These are phyloP conservation scores for Trichoderma asperellum DNA, from an alignment of 2,329 filamentous ascomycete genomes.

Conservation along the genomic window DNA sequence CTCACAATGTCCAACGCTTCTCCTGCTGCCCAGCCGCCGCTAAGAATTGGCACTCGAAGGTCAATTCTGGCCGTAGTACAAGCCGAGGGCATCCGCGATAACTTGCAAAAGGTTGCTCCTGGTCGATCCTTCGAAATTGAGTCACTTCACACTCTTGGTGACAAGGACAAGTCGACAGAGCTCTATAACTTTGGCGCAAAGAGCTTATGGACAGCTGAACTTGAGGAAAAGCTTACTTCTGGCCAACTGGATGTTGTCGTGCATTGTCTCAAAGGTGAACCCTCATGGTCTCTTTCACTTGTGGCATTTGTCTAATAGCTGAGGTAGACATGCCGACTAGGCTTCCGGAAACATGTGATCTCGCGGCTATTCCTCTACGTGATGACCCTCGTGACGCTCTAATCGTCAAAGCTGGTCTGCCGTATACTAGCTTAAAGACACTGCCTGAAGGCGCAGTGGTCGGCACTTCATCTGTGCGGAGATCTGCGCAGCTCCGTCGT, in stretches of 20 bases:
- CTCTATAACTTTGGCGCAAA: constrained; percentile 27
- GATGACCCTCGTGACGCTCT: constrained; percentile 26
- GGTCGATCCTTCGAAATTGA: constrained; percentile 14
- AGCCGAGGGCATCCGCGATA: constrained; percentile 19
- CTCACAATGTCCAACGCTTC: not conserved
- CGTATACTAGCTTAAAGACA: constrained; percentile 3
- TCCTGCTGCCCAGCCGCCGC: not conserved
- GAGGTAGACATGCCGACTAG: constrained; percentile 22
- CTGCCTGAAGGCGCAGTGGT: constrained; percentile 20
- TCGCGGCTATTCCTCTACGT: constrained; percentile 21
- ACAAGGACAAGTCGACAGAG: constrained; percentile 14
- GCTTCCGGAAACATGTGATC: constrained; percentile 19
- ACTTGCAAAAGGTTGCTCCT: constrained; percentile 4
- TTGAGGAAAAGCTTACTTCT: constrained; percentile 18
- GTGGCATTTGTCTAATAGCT: not conserved
- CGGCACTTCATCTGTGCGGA: constrained; percentile 23
- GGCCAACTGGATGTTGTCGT: constrained; percentile 23
- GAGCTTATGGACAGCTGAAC: constrained; percentile 21
- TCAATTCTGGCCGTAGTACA: constrained; percentile 24
- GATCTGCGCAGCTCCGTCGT: constrained; percentile 17
- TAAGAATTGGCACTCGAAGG: constrained; percentile 23
- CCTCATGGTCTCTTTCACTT: not conserved
- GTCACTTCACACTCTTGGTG: constrained; percentile 16
- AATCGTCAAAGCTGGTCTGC: constrained; percentile 19
- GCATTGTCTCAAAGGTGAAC: constrained; percentile 24